Conservation (phyloP, 345 rosid species). For the Camelina hispida region DNA sequence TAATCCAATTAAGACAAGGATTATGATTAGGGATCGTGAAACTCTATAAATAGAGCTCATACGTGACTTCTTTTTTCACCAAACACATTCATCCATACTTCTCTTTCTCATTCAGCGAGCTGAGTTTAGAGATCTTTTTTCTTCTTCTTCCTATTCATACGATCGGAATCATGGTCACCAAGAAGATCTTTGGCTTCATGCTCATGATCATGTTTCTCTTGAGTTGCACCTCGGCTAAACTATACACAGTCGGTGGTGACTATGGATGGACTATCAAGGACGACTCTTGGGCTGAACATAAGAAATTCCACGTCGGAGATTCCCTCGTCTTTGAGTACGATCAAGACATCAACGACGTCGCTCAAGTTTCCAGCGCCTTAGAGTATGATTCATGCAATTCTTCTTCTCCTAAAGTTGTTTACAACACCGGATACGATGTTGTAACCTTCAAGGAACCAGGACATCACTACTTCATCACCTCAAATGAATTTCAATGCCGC, state of each 20-base stretch:
- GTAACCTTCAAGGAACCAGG: slow-evolving; percentile 6
- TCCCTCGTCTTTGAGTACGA: neutral
- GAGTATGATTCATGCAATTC: neutral
- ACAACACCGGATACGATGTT: slow-evolving; percentile 3
- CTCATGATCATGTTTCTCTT: neutral
- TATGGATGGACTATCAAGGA: neutral
- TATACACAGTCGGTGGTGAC: neutral
- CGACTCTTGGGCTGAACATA: neutral
- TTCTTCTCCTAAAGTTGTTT: slow-evolving; percentile 7
- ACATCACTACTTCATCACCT: slow-evolving; percentile 6
- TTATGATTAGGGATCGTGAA: neutral
- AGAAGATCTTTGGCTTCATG: neutral
- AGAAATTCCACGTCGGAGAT: slow-evolving; percentile 1
- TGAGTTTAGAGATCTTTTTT: neutral
- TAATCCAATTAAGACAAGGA: neutral
- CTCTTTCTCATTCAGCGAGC: neutral
- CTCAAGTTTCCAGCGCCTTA: neutral
- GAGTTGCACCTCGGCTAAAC: neutral
- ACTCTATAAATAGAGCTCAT: neutral
- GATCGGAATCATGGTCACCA: neutral
- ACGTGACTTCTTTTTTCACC: neutral
- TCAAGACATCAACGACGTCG: neutral
- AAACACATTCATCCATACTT: neutral
- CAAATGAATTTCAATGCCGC: neutral
- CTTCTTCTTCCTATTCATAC: neutral